phyloP scores from a whole-genome alignment of 1,284 basidiomycete species.

The Tranzscheliella williamsii region DNA sequence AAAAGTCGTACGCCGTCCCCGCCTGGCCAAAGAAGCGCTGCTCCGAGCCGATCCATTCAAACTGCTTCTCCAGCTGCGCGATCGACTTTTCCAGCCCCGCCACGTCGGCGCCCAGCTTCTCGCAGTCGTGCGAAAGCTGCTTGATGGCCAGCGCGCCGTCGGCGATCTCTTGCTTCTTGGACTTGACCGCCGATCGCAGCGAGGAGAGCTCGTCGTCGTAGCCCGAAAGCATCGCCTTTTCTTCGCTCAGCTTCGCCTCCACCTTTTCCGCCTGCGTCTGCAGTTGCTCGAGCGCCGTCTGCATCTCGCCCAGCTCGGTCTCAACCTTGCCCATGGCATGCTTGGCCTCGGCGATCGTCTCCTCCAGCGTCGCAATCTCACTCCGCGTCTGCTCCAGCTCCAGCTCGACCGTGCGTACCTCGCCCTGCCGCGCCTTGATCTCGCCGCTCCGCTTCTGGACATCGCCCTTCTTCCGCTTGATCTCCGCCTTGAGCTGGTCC shows the following conservation, averaged over 20 bases:
- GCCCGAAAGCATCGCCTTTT: constrained; percentile 79
- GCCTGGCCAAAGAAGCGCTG: constrained; percentile 77
- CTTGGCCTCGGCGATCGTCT: constrained; percentile 69
- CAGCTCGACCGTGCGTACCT: constrained; percentile 80
- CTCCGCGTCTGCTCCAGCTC: constrained; percentile 85
- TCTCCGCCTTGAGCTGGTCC: constrained; percentile 81
- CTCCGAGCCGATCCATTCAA: constrained; percentile 87
- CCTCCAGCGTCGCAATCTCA: constrained; percentile 72
- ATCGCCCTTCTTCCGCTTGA: constrained; percentile 77
- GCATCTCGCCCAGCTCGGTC: constrained; percentile 70
- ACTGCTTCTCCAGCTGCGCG: constrained; percentile 73
- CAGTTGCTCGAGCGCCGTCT: constrained; percentile 67
- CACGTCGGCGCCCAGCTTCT: constrained; percentile 64
- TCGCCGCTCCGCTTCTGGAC: constrained; percentile 77
- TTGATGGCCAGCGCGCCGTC: constrained; percentile 75
- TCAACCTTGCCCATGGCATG: constrained; percentile 68
- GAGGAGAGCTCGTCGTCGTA: constrained; percentile 86
- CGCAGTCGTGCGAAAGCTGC: constrained; percentile 67
- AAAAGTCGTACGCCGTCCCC: constrained; percentile 83
- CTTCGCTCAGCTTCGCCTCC: constrained; percentile 75
- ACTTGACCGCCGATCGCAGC: constrained; percentile 78
- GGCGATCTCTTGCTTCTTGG: constrained; percentile 74
- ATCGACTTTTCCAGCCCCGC: constrained; percentile 54
- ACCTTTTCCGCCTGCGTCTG: constrained; percentile 71
- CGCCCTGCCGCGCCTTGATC: constrained; percentile 85